Evolutionary conservation across 2,329 filamentous ascomycete species (phyloP).

Genomic region (Microsporum audouinii): DNA sequence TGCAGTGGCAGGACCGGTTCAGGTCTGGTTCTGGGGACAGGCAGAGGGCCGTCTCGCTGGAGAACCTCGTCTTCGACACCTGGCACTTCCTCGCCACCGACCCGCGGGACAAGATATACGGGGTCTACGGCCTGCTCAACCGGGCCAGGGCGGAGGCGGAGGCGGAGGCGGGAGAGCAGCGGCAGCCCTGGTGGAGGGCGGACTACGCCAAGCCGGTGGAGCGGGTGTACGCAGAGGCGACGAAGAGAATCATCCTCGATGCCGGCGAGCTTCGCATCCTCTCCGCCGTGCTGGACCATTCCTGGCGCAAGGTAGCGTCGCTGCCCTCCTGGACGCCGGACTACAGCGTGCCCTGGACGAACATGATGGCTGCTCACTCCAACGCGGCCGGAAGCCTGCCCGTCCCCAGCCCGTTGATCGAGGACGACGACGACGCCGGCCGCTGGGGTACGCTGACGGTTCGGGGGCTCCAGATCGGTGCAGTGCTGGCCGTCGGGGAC

Average conservation of each 20-base stretch:
- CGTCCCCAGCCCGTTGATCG: neutral
- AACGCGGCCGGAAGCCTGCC: constrained; percentile 6
- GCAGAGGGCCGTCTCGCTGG: constrained; percentile 3
- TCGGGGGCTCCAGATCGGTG: constrained; percentile 10
- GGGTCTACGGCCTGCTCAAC: constrained; percentile 10
- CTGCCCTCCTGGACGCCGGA: constrained; percentile 13
- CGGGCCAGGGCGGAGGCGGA: neutral
- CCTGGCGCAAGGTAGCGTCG: constrained; percentile 6
- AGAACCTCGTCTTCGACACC: constrained; percentile 12
- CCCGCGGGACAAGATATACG: constrained; percentile 13
- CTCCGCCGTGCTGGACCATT: constrained; percentile 8
- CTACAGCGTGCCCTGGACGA: constrained; percentile 9
- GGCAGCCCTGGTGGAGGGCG: constrained; percentile 1
- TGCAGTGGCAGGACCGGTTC: constrained; percentile 9
- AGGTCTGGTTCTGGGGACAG: neutral
- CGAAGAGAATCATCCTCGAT: constrained; percentile 9
- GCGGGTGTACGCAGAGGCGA: constrained; percentile 10
- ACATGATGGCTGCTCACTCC: constrained; percentile 6
- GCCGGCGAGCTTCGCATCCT: constrained; percentile 7
- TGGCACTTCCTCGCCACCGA: constrained; percentile 10
- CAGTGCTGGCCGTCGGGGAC: constrained; percentile 8
- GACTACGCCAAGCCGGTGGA: constrained; percentile 12
- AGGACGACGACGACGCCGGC: neutral
- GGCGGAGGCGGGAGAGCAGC: neutral
- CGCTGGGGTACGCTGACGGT: constrained; percentile 7